Base-by-base conservation (phyloP, 2,329 filamentous ascomycete species). In the Remersonia thermophila region DNA sequence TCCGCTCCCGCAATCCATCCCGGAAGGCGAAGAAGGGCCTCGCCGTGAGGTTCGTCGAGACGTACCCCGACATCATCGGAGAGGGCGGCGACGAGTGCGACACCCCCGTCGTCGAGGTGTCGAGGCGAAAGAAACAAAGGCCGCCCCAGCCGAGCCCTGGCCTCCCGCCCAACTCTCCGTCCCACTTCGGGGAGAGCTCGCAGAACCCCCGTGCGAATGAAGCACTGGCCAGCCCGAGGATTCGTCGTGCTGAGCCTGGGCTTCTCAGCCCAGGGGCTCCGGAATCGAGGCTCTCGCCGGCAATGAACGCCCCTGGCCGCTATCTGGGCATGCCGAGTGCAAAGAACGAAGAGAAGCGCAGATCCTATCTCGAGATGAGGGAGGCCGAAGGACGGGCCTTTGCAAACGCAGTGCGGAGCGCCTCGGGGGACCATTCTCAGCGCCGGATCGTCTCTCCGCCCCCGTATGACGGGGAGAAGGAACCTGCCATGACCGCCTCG, bases 31-130 rank as follows among this genome's bases (percentile, higher is more conserved):
- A 70, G 52, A 83, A 83, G 56, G 80, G 80, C 8, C 63, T 91
- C 42, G 64, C 64, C 4, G 87, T 95, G 26, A 73, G 68, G 38
- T 95, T 95, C 51, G 71, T 70, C 35, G 75, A 83, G 47, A 70
- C 69, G 8, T 66, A 70, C 37, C 86, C 87, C 6, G 80, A 85
- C 32, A 60, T 94, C 43, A 95, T 96, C 51, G 89, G 89, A 32
- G 80, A 89, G 57, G 89, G 89, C 39, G 89, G 89, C 25, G 89
- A 95, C 51, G 86, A 94, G 56, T 80, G 81, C 37, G 77, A 83
- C 36, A 62, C 71, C 7, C 82, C 83, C 2, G 72, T 77, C 2
- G 64, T 75, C 14, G 81, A 91, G 52, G 79, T 94, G 37, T 77
- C 75, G 4, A 68, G 65, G 53, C 64, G 61, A 43, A 78, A 70